Percentiles rank a stretch among this genome's conserved stretches.
phyloP scores from a whole-genome alignment of 192 early-diverging fungal genomes.

The Coemansia umbellata region DNA sequence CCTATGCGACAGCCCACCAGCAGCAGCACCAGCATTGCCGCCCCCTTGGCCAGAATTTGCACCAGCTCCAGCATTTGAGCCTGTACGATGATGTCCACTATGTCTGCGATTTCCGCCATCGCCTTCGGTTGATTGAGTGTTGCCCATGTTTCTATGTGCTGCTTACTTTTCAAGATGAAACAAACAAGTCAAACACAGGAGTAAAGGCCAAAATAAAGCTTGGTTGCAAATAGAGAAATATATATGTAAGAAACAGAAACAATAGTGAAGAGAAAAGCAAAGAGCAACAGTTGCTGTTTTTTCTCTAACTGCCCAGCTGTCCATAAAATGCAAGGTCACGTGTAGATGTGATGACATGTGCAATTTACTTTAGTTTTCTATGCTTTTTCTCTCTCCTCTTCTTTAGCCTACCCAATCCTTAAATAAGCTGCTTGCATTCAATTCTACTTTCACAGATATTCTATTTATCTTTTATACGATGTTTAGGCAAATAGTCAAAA shows the following conservation, averaged over 20 bases:
- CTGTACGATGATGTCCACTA: constrained; percentile 19
- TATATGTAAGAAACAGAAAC: not conserved
- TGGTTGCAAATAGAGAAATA: not conserved
- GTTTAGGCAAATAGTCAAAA: not conserved
- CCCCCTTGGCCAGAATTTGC: constrained; percentile 7
- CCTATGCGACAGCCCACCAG: constrained; percentile 32
- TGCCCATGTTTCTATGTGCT: constrained; percentile 47
- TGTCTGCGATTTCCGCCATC: constrained; percentile 30
- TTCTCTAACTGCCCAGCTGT: too few species aligned
- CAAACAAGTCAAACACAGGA: too few species aligned
- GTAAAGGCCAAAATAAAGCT: too few species aligned
- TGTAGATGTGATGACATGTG: too few species aligned
- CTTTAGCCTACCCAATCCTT: too few species aligned
- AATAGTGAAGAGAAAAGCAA: constrained; percentile 60
- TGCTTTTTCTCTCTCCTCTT: too few species aligned
- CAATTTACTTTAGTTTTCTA: too few species aligned
- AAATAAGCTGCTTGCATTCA: too few species aligned
- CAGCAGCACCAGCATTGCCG: not conserved
- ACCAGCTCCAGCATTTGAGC: constrained; percentile 2
- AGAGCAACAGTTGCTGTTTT: too few species aligned
- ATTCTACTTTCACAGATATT: not conserved
- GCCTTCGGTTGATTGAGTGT: constrained; percentile 44
- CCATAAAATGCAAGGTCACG: too few species aligned
- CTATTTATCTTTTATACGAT: not conserved
- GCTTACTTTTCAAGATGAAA: too few species aligned